phyloP scores from a whole-genome alignment of 2,329 filamentous ascomycete genomes.

The Colletotrichum coccodes region DNA sequence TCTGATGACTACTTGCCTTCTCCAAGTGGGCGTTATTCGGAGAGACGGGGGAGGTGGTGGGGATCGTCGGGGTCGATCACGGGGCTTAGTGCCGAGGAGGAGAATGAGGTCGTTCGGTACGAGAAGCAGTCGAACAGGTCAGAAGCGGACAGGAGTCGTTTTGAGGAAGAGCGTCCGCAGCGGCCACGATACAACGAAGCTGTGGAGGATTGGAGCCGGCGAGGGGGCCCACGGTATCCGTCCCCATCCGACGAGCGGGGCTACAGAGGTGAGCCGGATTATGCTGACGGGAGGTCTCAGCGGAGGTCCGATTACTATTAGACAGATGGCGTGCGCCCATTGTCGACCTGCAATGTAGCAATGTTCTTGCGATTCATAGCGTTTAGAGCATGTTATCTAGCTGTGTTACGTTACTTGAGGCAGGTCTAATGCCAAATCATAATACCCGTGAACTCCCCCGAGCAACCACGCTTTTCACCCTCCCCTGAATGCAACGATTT shows the following conservation, averaged over 20 bases:
- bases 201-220: conserved; percentile 20
- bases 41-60: conserved; percentile 20
- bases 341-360: background rate
- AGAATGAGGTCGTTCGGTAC: conserved; percentile 26
- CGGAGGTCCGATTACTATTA: conserved; percentile 10
- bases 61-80: background rate
- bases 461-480: background rate
- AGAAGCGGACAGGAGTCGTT: conserved; percentile 3
- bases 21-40: conserved; percentile 31
- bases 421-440: background rate
- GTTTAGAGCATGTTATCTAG: conserved; percentile 4
- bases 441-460: background rate
- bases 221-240: background rate
- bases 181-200: conserved; percentile 15
- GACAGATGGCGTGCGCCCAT: background rate
- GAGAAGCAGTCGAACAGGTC: conserved; percentile 16
- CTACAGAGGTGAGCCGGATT: background rate
- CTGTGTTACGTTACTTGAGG: conserved; percentile 14
- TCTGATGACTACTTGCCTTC: conserved; percentile 12
- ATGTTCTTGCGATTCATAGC: background rate
- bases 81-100: background rate
- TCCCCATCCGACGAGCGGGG: conserved; percentile 15
- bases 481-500: background rate
- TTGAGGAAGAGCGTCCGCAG: conserved; percentile 3
- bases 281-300: conserved; percentile 12